phyloP scores from a whole-genome alignment of 2,329 filamentous ascomycete genomes.

The Mycosphaerella sp. region DNA sequence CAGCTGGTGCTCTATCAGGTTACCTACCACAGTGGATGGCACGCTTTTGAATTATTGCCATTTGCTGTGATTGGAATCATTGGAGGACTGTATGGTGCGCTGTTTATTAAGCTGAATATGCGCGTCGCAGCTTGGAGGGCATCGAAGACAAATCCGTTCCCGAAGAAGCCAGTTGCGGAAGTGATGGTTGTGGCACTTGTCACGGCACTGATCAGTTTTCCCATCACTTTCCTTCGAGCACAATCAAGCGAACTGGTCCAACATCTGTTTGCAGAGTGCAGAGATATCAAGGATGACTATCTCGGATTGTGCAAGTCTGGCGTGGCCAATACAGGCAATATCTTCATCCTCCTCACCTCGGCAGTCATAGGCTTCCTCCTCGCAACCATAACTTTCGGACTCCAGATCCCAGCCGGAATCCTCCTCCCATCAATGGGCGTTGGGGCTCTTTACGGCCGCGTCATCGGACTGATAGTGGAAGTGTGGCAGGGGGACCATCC shows the following conservation, averaged over 20 bases:
- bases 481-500: slow-evolving; percentile 79
- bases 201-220: slow-evolving; percentile 87
- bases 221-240: slow-evolving; percentile 91
- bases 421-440: slow-evolving; percentile 95
- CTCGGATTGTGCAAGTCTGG: slow-evolving; percentile 88
- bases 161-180: slow-evolving; percentile 66
- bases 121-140: slow-evolving; percentile 74
- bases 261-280: slow-evolving; percentile 86
- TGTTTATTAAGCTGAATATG: slow-evolving; percentile 96
- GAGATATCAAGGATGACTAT: slow-evolving; percentile 71
- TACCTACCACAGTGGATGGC: slow-evolving; percentile 85
- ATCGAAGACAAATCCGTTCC: slow-evolving; percentile 54
- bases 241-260: slow-evolving; percentile 89
- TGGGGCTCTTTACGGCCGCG: slow-evolving; percentile 81
- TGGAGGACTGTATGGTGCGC: slow-evolving; percentile 86
- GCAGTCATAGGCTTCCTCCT: slow-evolving; percentile 79
- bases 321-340: slow-evolving; percentile 72
- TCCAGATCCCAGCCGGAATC: slow-evolving; percentile 91
- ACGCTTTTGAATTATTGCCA: slow-evolving; percentile 86
- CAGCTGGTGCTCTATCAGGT: slow-evolving; percentile 96
- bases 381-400: slow-evolving; percentile 80
- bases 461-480: slow-evolving; percentile 81
- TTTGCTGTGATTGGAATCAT: slow-evolving; percentile 81
- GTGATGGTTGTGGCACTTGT: slow-evolving; percentile 72
- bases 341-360: slow-evolving; percentile 75